Base-by-base conservation (phyloP, 2,329 filamentous ascomycete genomes). In the Arthrobotrys conoides region DNA sequence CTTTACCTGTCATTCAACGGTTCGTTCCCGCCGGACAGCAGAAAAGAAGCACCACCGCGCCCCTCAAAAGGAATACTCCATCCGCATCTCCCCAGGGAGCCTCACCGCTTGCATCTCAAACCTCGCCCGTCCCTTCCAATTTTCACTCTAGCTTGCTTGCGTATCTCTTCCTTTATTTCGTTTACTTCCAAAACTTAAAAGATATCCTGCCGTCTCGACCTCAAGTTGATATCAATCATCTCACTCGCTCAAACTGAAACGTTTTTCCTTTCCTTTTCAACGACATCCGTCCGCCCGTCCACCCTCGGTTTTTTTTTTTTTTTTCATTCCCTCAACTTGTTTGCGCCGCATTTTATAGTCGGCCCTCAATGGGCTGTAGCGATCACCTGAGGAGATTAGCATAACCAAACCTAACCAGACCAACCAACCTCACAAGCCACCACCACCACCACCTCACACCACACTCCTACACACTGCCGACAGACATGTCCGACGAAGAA, bases 271-370 rank as follows among this genome's bases (percentile, higher is more conserved):
- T 14, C 5, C 53, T 59, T 59, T 41, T 12, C 48, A 22, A 44
- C 63, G 63, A 53, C 49, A 8, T 55, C 33, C 53, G 49, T 70
- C 33, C 44, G 48, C n/a, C 57, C 57, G 57, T 44, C 57, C 57
- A 18, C 22, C 36, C 18, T 67, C 27, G 46, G 38, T 18, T 38
- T 18, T 38, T 20, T 22, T 57, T 41, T 20, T 48, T 38, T 18
- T 38, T 20, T 22, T 57, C 24, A 14, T 48, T 27, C 18, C 30
- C 48, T 46, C 51, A 18, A 57, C 61, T 49, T 44, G 59, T 59
- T 71, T 77, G 73, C 73, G 73, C 73, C 73, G 73, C 73, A 77
- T 71, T 77, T 77, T 76, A 71, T 77, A 77, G 44, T 65, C 66
- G 67, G 73, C 73, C 73, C 67, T 77, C 73, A 77, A 77, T 77